Evolutionary conservation across 23 red algal species (phyloP).

Genomic region (Gracilariopsis chorda): DNA sequence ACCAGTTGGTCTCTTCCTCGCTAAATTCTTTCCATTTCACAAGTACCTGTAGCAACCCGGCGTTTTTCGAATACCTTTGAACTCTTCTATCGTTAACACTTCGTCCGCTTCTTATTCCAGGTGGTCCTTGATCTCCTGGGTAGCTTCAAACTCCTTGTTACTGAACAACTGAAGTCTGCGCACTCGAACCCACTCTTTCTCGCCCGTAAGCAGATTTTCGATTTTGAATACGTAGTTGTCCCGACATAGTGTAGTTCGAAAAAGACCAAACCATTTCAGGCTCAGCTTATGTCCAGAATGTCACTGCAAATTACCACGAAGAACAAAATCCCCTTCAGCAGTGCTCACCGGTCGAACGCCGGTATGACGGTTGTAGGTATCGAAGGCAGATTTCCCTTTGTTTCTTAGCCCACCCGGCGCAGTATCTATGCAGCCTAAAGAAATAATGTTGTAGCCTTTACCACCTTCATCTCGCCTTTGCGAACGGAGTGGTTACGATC

Average conservation of each 20-base stretch:
- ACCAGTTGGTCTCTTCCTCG: too few species aligned
- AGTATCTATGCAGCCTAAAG: too few species aligned
- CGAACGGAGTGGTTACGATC: too few species aligned
- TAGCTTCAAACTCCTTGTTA: neutral
- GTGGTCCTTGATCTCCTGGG: neutral
- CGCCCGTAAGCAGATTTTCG: neutral
- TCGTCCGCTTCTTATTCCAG: neutral
- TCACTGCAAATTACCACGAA: neutral
- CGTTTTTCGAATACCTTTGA: neutral
- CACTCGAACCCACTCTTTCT: neutral
- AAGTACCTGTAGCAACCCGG: neutral
- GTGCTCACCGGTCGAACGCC: neutral
- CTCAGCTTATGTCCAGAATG: neutral
- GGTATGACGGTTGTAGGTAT: neutral
- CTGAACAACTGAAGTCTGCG: neutral
- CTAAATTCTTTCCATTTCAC: slow-evolving; percentile 15
- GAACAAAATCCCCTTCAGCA: neutral
- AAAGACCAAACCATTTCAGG: neutral
- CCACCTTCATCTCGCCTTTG: too few species aligned
- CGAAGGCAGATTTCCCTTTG: neutral
- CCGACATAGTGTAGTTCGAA: neutral
- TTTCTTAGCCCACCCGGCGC: too few species aligned
- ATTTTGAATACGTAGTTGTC: neutral
- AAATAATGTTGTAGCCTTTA: too few species aligned
- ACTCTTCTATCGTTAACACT: neutral